phyloP scores from a whole-genome alignment of 352 stramenopile genomes.

The Phytophthora uliginosa region DNA sequence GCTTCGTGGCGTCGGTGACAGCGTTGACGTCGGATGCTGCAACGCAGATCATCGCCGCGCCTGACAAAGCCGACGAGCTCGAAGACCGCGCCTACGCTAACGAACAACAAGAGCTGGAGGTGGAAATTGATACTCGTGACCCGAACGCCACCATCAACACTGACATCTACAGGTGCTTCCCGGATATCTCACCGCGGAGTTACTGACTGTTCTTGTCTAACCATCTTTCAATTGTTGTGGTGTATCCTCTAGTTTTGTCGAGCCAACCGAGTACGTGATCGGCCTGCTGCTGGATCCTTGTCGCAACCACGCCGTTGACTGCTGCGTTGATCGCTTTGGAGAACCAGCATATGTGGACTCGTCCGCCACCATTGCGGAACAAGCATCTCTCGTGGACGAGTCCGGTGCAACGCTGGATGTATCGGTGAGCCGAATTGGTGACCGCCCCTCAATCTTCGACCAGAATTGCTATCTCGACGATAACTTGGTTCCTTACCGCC shows the following conservation, averaged over 20 bases:
- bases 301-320: slow-evolving; percentile 59
- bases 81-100: slow-evolving; percentile 62
- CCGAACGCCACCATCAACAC: slow-evolving; percentile 62
- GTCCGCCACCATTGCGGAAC: slow-evolving; percentile 43
- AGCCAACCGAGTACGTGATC: slow-evolving; percentile 78
- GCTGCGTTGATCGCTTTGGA: slow-evolving; percentile 84
- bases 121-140: slow-evolving; percentile 52
- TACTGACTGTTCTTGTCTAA: not conserved
- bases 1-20: not conserved
- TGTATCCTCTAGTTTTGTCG: slow-evolving; percentile 40
- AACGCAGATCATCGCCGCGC: slow-evolving; percentile 68
- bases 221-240: not conserved
- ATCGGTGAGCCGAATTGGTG: slow-evolving; percentile 73
- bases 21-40: slow-evolving; percentile 20
- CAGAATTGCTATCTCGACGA: slow-evolving; percentile 78
- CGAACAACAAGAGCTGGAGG: slow-evolving; percentile 51
- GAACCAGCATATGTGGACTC: slow-evolving; percentile 63
- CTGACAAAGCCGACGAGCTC: slow-evolving; percentile 76
- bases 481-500: slow-evolving; percentile 55
- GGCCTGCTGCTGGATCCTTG: slow-evolving; percentile 89
- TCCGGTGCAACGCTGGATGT: slow-evolving; percentile 59
- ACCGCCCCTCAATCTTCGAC: slow-evolving; percentile 78
- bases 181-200: not conserved
- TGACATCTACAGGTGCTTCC: slow-evolving; percentile 69
- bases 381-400: slow-evolving; percentile 81